phyloP scores from a whole-genome alignment of 345 rosid genomes.

The Capsella bursapastoris region DNA sequence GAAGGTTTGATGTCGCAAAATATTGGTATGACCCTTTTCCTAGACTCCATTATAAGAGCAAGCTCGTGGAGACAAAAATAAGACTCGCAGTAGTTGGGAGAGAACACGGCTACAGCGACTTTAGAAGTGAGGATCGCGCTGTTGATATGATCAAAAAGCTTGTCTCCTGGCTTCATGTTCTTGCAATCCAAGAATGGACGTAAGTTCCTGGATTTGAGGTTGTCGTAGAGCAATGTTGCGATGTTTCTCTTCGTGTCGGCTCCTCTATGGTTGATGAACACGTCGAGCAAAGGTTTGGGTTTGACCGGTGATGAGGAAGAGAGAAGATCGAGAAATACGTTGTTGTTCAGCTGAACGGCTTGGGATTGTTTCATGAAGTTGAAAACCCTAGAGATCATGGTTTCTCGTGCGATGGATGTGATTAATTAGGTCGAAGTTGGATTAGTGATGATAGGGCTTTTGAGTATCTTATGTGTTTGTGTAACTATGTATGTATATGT shows the following conservation, averaged over 20 bases:
- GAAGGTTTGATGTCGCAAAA: conserved; percentile 81
- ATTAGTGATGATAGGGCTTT: conserved; percentile 3
- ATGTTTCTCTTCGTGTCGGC: conserved; percentile 68
- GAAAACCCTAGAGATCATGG: conserved; percentile 44
- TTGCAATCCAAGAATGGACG: conserved; percentile 71
- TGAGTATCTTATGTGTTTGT: not conserved
- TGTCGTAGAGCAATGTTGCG: conserved; percentile 63
- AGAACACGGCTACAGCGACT: conserved; percentile 64
- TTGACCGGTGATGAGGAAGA: conserved; percentile 29
- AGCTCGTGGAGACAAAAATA: conserved; percentile 73
- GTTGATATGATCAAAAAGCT: conserved; percentile 65
- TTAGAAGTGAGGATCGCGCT: conserved; percentile 54
- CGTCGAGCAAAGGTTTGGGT: conserved; percentile 49
- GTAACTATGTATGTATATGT: conserved; percentile 5
- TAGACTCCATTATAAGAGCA: conserved; percentile 70
- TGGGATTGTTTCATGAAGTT: conserved; percentile 42
- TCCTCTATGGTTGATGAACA: conserved; percentile 79
- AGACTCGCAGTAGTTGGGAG: conserved; percentile 66
- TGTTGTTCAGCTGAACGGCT: conserved; percentile 29
- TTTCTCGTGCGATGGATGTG: conserved; percentile 25
- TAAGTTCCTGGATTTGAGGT: conserved; percentile 49
- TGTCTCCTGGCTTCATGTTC: conserved; percentile 81
- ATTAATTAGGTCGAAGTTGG: conserved; percentile 2
- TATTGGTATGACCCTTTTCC: conserved; percentile 70
- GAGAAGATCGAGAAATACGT: conserved; percentile 28